Conservation (phyloP, 495 filamentous ascomycete species). For the Neurospora sp. region DNA sequence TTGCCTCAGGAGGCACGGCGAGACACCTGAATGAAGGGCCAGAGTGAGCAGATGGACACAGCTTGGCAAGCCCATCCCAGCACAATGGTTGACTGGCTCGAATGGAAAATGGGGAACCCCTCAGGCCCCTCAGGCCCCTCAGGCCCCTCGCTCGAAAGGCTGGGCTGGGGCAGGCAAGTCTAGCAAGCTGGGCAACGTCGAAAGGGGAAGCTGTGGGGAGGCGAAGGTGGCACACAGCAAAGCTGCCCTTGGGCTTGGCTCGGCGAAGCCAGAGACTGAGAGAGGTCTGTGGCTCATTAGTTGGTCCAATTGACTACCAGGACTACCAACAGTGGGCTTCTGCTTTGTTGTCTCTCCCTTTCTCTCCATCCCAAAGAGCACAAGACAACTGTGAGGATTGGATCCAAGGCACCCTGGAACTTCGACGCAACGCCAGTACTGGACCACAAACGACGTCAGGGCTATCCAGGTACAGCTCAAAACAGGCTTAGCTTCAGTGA, state of each 20-base stretch:
- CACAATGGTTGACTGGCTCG: background rate
- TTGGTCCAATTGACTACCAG: no score
- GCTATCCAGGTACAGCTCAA: background rate
- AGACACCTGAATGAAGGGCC: background rate
- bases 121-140: background rate
- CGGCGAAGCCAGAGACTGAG: background rate
- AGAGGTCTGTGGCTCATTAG: background rate
- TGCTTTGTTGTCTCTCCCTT: background rate
- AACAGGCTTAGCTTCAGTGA: background rate
- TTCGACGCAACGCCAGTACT: background rate
- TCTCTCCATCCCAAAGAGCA: background rate
- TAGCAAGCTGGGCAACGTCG: background rate
- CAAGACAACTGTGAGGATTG: background rate
- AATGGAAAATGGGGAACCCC: background rate
- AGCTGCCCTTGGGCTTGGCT: conserved; percentile 1
- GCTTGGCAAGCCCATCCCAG: background rate
- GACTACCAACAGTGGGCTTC: background rate
- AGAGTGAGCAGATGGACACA: background rate
- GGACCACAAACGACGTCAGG: background rate
- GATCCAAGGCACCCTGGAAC: background rate
- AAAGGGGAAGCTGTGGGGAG: conserved; percentile 1
- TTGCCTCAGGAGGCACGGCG: background rate
- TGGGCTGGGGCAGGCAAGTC: background rate
- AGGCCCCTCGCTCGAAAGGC: background rate
- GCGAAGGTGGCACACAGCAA: conserved; percentile 4